These are phyloP conservation scores for Lactarius hatsudake DNA, from an alignment of 768 basidiomycete species.

Conservation along the genomic window DNA sequence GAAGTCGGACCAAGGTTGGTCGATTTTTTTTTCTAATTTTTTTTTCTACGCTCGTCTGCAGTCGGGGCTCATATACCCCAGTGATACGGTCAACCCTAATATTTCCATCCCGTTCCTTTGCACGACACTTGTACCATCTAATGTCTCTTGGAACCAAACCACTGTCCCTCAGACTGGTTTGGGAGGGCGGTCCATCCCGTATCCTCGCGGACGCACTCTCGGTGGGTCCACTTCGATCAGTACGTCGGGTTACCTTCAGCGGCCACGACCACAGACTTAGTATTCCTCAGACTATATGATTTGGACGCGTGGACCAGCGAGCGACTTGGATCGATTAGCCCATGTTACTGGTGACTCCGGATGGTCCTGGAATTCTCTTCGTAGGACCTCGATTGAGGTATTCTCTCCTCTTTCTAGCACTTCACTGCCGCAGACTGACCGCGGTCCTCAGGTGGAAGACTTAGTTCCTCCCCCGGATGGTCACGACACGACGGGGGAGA, in stretches of 20 bases:
- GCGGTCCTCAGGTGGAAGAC: slow-evolving; percentile 1
- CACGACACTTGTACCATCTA: slow-evolving; percentile 9
- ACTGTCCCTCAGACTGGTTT: slow-evolving; percentile 24
- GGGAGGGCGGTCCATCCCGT: slow-evolving; percentile 16
- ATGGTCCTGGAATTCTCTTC: slow-evolving; percentile 29
- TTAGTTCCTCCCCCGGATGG: slow-evolving; percentile 12
- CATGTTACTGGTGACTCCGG: slow-evolving; percentile 20
- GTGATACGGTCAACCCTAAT: background rate
- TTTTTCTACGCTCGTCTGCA: background rate
- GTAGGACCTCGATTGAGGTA: slow-evolving; percentile 9
- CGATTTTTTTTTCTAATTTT: slow-evolving; percentile 29
- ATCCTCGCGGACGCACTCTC: slow-evolving; percentile 25
- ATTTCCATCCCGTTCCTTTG: slow-evolving; percentile 12
- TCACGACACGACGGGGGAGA: slow-evolving; percentile 29
- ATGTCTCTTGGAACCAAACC: slow-evolving; percentile 28
- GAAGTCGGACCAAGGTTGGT: slow-evolving; percentile 27
- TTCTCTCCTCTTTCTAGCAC: background rate
- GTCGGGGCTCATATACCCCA: background rate
- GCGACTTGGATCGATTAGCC: slow-evolving; percentile 28
- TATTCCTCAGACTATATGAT: slow-evolving; percentile 10
- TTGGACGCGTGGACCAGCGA: slow-evolving; percentile 24
- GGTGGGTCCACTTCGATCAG: slow-evolving; percentile 29
- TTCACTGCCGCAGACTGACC: background rate
- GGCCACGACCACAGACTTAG: background rate
- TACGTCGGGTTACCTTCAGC: slow-evolving; percentile 8